A percentile compares a stretch with the other conserved stretches of the same genome.
Conservation (phyloP, 352 stramenopile genomes). For the Ophiocytium majus region DNA sequence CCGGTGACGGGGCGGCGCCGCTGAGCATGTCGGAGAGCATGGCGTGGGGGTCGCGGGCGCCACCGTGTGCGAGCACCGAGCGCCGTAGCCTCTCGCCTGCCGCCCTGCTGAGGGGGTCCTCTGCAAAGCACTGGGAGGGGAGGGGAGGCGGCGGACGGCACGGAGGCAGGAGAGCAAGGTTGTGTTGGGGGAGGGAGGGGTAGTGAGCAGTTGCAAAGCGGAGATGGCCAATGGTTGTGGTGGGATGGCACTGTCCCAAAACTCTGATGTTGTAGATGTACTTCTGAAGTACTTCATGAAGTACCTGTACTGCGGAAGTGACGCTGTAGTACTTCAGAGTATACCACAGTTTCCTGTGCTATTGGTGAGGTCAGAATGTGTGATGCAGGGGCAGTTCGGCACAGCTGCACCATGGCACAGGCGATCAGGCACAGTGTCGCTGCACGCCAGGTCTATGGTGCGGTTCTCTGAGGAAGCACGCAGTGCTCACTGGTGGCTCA, state of each 20-base stretch:
- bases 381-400: neutral
- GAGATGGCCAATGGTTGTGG: too few species aligned
- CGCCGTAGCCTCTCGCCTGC: slow-evolving; percentile 68
- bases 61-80: slow-evolving; percentile 76
- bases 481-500: neutral
- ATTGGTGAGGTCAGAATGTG: neutral
- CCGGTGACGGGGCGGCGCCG: neutral
- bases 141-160: too few species aligned
- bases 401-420: neutral
- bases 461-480: neutral
- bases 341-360: neutral
- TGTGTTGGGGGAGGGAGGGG: too few species aligned
- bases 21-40: slow-evolving; percentile 73
- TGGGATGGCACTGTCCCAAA: slow-evolving; percentile 23
- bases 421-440: neutral
- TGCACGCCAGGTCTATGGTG: neutral
- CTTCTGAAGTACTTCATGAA: neutral
- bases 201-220: too few species aligned
- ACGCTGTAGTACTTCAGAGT: neutral
- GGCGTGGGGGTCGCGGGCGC: slow-evolving; percentile 75
- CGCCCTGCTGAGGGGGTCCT: slow-evolving; percentile 64
- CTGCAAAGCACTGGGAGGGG: slow-evolving; percentile 63
- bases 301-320: neutral
- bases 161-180: too few species aligned
- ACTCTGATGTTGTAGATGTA: neutral